Conservation (phyloP, 345 rosid species). For the Kandelia obovata region DNA sequence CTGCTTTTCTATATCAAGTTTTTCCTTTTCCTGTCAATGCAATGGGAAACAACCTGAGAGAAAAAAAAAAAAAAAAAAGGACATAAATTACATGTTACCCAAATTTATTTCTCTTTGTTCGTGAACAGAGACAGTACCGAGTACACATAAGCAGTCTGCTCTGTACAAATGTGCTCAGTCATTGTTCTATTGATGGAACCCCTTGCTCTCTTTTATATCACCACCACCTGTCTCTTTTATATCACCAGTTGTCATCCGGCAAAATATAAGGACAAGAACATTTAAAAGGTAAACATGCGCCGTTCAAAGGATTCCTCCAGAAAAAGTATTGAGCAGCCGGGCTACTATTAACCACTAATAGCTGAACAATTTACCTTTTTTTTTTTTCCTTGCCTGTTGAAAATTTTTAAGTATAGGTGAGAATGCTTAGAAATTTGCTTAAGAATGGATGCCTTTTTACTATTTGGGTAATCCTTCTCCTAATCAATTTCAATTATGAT, state of each 20-base stretch:
- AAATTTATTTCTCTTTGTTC: constrained; percentile 16
- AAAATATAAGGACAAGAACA: background rate
- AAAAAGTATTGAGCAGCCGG: too few species aligned
- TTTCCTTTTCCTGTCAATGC: constrained; percentile 33
- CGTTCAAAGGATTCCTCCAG: background rate
- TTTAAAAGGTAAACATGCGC: background rate
- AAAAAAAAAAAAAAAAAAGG: constrained; percentile 13
- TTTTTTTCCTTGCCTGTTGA: background rate
- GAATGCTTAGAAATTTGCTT: too few species aligned
- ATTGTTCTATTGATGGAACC: constrained; percentile 23
- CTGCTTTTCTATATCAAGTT: background rate
- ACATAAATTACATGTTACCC: constrained; percentile 31
- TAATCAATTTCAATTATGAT: too few species aligned
- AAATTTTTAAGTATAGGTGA: background rate
- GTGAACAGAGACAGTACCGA: constrained; percentile 21
- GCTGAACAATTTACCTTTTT: background rate
- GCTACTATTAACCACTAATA: too few species aligned
- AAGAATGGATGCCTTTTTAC: too few species aligned
- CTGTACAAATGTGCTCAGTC: constrained; percentile 13
- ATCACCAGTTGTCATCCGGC: constrained; percentile 6
- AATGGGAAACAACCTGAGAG: constrained; percentile 38
- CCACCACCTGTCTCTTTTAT: constrained; percentile 10
- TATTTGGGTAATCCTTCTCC: too few species aligned
- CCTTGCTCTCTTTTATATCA: constrained; percentile 18
- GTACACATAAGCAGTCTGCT: constrained; percentile 10